Conservation (phyloP, 73 alveolate genomes). For the Stentor roeselii region DNA sequence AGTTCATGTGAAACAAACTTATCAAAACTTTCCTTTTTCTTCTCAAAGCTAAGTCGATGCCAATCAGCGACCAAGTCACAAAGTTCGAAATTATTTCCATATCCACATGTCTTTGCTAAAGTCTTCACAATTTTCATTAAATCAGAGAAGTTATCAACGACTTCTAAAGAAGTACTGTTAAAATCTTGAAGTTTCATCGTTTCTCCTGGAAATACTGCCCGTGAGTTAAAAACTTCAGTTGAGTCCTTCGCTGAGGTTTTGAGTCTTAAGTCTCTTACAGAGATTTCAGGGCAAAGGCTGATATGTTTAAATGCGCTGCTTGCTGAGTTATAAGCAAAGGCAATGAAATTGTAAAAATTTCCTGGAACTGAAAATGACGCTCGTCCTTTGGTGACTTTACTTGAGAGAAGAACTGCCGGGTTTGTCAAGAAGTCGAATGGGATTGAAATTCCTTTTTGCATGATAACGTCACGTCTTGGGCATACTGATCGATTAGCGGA, state of each 20-base stretch:
- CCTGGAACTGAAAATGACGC: conserved; percentile 31
- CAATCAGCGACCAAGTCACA: conserved; percentile 56
- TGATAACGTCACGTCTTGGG: neutral
- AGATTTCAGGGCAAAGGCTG: neutral
- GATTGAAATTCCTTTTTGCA: conserved; percentile 3
- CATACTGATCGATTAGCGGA: neutral
- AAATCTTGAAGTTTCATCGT: conserved; percentile 17
- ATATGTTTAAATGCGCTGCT: conserved; percentile 13
- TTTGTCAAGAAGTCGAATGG: conserved; percentile 57
- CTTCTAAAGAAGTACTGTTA: conserved; percentile 24
- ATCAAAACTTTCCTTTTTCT: conserved; percentile 58
- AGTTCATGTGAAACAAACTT: conserved; percentile 65
- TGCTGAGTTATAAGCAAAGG: conserved; percentile 39
- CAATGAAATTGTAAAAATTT: conserved; percentile 30
- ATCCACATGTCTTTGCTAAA: conserved; percentile 27
- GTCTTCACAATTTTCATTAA: conserved; percentile 38
- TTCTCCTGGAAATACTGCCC: neutral
- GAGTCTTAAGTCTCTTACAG: conserved; percentile 33
- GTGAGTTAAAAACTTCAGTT: neutral
- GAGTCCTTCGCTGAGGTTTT: neutral
- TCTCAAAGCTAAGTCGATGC: conserved; percentile 42
- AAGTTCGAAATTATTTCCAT: conserved; percentile 24
- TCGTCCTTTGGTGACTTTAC: conserved; percentile 33
- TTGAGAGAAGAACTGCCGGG: conserved; percentile 35
- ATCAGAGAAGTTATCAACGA: conserved; percentile 35